A percentile compares a stretch with the other conserved stretches of the same genome.
These are phyloP conservation scores for Chlorophyllum brunneum DNA, from an alignment of 768 basidiomycete genomes.

Conservation along the genomic window DNA sequence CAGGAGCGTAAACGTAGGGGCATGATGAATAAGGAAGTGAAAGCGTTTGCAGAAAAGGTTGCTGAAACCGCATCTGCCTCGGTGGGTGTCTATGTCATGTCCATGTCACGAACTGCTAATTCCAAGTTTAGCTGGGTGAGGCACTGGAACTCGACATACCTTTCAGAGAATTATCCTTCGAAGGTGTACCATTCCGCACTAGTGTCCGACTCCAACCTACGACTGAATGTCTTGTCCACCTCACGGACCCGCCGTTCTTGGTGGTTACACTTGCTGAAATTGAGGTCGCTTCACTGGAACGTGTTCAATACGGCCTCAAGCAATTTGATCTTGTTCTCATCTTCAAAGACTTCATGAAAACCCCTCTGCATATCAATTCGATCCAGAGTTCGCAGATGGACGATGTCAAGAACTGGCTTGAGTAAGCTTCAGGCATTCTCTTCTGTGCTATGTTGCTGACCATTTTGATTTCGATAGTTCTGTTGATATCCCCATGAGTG, in stretches of 20 bases:
- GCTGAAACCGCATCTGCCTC: constrained; percentile 77
- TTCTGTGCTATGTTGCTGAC: constrained; percentile 11
- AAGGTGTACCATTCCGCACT: constrained; percentile 93
- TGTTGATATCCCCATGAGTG: constrained; percentile 93
- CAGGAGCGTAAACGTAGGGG: constrained; percentile 90
- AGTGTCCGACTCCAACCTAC: constrained; percentile 94
- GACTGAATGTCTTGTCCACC: constrained; percentile 93
- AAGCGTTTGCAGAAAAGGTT: constrained; percentile 87
- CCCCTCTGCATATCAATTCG: constrained; percentile 94
- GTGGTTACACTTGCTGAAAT: constrained; percentile 94
- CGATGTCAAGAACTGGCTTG: constrained; percentile 98
- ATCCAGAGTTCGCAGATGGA: constrained; percentile 89
- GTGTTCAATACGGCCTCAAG: constrained; percentile 93
- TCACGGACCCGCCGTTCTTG: constrained; percentile 93
- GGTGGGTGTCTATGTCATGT: constrained; percentile 43
- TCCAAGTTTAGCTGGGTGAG: constrained; percentile 52
- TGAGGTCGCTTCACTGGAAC: constrained; percentile 94
- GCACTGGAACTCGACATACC: constrained; percentile 93
- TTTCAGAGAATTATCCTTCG: constrained; percentile 95
- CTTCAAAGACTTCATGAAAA: constrained; percentile 91
- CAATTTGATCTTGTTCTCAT: constrained; percentile 98
- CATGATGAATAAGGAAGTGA: constrained; percentile 91
- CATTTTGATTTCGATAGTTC: constrained; percentile 51
- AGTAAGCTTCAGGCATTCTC: constrained; percentile 51
- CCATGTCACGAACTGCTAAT: not conserved